phyloP scores from a whole-genome alignment of 179 eudicot species.

The Sideroxylon spinosum region DNA sequence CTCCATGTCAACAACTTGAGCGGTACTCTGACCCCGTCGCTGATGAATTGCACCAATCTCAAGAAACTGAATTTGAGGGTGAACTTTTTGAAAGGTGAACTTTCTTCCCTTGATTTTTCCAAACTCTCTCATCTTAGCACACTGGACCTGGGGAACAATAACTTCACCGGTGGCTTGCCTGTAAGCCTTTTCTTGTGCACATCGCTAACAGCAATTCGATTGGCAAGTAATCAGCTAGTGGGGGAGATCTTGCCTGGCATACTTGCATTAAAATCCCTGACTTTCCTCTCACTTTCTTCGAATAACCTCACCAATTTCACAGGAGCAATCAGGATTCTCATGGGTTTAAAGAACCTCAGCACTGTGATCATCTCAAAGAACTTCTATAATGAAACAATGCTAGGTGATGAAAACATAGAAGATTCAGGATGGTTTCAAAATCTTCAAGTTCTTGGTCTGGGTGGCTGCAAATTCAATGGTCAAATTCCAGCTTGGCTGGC shows the following conservation, averaged over 20 bases:
- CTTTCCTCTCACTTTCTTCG: slow-evolving; percentile 55
- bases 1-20: slow-evolving; percentile 51
- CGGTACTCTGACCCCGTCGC: slow-evolving; percentile 53
- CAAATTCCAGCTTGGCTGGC: slow-evolving; percentile 48
- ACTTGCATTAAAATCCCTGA: slow-evolving; percentile 35
- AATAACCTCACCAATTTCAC: slow-evolving; percentile 50
- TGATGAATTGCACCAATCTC: slow-evolving; percentile 57
- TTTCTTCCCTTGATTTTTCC: slow-evolving; percentile 55
- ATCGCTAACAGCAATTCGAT: slow-evolving; percentile 53
- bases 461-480: slow-evolving; percentile 50
- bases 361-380: slow-evolving; percentile 46
- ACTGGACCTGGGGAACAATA: slow-evolving; percentile 63
- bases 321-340: slow-evolving; percentile 33
- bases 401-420: slow-evolving; percentile 23
- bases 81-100: slow-evolving; percentile 49
- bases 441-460: slow-evolving; percentile 48
- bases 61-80: slow-evolving; percentile 37
- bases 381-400: slow-evolving; percentile 48
- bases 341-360: slow-evolving; percentile 41
- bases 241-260: slow-evolving; percentile 45
- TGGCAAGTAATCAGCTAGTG: slow-evolving; percentile 41
- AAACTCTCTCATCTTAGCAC: slow-evolving; percentile 35
- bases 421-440: slow-evolving; percentile 35
- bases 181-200: slow-evolving; percentile 53
- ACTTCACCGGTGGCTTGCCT: slow-evolving; percentile 50